Evolutionary conservation across 1,284 basidiomycete species (phyloP).

Genomic region (Papiliotrema flavescens): DNA sequence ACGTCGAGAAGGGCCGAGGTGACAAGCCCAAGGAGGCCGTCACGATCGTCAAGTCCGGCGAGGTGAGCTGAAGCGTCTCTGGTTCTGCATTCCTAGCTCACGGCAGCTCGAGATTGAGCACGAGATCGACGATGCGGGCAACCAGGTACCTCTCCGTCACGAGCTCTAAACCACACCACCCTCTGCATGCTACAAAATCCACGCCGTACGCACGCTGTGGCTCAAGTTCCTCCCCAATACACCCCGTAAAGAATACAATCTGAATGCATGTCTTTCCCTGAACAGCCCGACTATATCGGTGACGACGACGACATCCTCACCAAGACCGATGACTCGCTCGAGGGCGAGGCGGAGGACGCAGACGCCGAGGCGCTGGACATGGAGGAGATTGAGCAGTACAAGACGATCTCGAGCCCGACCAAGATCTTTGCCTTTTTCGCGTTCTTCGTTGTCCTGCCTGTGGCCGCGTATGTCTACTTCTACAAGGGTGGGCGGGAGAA

Average conservation of each 20-base stretch:
- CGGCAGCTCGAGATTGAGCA: slow-evolving; percentile 62
- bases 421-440: slow-evolving; percentile 54
- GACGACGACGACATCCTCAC: slow-evolving; percentile 1
- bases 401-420: slow-evolving; percentile 42
- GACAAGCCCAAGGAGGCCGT: slow-evolving; percentile 72
- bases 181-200: slow-evolving; percentile 2
- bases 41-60: slow-evolving; percentile 73
- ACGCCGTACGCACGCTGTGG: background rate
- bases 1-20: slow-evolving; percentile 58
- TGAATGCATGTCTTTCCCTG: slow-evolving; percentile 25
- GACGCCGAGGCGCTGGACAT: background rate
- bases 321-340: background rate
- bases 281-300: slow-evolving; percentile 7
- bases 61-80: slow-evolving; percentile 55
- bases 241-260: slow-evolving; percentile 17
- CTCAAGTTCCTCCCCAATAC: background rate
- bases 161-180: slow-evolving; percentile 65
- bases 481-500: slow-evolving; percentile 36
- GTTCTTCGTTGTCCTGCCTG: slow-evolving; percentile 53
- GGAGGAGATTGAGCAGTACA: slow-evolving; percentile 16
- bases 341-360: slow-evolving; percentile 12
- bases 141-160: slow-evolving; percentile 84
- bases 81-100: background rate
- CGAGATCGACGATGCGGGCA: slow-evolving; percentile 62
- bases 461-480: slow-evolving; percentile 59